phyloP scores from a whole-genome alignment of 495 filamentous ascomycete species.

The Pyronema omphalodes region DNA sequence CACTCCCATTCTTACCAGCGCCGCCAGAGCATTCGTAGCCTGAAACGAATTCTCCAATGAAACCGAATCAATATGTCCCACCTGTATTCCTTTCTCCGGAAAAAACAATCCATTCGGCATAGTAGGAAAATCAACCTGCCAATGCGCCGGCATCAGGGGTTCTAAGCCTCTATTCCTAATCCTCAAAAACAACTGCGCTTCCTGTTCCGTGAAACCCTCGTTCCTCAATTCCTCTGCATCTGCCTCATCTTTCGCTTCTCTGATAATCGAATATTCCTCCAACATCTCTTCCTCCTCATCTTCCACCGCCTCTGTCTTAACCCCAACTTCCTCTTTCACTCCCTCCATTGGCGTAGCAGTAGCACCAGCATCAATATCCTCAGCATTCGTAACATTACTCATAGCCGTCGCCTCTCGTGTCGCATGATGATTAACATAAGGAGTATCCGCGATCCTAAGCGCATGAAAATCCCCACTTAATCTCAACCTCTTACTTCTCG shows the following conservation, averaged over 20 bases:
- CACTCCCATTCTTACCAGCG: constrained; percentile 15
- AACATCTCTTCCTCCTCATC: background rate
- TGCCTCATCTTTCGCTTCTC: constrained; percentile 8
- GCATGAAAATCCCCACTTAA: too few species aligned
- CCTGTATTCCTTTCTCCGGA: constrained; percentile 19
- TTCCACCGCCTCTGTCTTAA: too few species aligned
- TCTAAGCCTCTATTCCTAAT: constrained; percentile 42
- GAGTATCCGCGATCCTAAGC: background rate
- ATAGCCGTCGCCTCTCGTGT: background rate
- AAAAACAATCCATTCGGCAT: constrained; percentile 42
- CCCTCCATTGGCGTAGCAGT: background rate
- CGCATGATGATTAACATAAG: background rate
- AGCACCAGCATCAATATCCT: background rate
- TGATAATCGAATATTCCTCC: background rate
- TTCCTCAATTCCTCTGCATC: constrained; percentile 9
- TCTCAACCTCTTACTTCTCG: background rate
- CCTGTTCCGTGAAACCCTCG: constrained; percentile 25
- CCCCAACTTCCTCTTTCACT: background rate
- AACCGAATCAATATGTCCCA: constrained; percentile 32
- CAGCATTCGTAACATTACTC: background rate
- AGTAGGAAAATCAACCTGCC: constrained; percentile 42
- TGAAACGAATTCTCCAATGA: constrained; percentile 21
- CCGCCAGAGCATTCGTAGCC: constrained; percentile 18
- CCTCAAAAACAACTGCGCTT: constrained; percentile 36
- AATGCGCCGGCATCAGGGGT: constrained; percentile 36